Evolutionary conservation across 768 basidiomycete species (phyloP), one percentile per base, ranked within the genome.

Genomic region (Myochromella boudieri): DNA sequence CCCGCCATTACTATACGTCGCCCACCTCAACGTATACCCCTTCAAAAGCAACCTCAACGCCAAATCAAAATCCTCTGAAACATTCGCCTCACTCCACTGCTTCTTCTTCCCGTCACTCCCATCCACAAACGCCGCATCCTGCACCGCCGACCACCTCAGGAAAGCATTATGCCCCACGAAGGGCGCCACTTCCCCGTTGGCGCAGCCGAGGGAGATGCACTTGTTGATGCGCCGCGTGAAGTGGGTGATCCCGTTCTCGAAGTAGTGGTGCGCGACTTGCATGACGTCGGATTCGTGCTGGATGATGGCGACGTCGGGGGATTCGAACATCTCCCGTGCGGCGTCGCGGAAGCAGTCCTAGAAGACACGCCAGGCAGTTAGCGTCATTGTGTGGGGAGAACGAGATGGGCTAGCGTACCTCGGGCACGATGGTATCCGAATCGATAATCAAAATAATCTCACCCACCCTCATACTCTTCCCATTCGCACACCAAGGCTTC

Each of bases 91-190:
- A 4, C 67, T 69, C 89, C 88, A 91, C 51, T 85, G 80, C 67
- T 84, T 88, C 68, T 67, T 71, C 50, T 72, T 68, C 10, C 78
- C 78, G 56, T 88, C 85, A n/a, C n/a, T n/a, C 0, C 70, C 76
- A 57, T 92, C 87, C 33, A 81, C 64, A 45, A 87, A 86, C 9
- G 85, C 78, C 0, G 90, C 89, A 52, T 93, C 91, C 65, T 95
- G 91, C 6, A 93, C 73, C 1, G 91, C 91, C 2, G 79, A 78
- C 91, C 91, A 95, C 8, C 91, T 78, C 20, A 95, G 66, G 63
- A 93, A 95, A 7, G 90, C 89, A 52, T 92, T 90, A 60, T 91
- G 89, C 6, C 88, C 88, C 32, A 91, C 88, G 53, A 91, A 91
- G 0, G 88, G 88, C 7, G 84, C 84, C 18, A 89, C 84, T 62